phyloP scores from a whole-genome alignment of 352 stramenopile genomes.

The Globisporangium nunn region DNA sequence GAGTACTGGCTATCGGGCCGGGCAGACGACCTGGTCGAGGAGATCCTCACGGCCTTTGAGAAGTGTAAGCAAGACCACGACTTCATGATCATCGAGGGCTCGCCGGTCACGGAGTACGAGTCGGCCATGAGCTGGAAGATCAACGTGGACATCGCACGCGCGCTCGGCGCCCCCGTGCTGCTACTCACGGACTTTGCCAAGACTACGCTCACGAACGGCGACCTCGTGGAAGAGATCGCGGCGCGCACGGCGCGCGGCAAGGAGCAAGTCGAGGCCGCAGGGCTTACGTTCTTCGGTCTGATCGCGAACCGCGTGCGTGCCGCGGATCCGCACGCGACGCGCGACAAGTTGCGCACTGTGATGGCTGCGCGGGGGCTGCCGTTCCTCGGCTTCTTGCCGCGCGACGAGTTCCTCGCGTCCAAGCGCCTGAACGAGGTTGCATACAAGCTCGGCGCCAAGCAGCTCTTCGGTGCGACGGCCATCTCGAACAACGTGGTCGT shows the following conservation, averaged over 20 bases:
- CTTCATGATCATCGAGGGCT: conserved; percentile 83
- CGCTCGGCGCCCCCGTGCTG: conserved; percentile 54
- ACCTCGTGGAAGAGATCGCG: conserved; percentile 44
- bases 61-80: conserved; percentile 46
- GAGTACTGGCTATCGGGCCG: conserved; percentile 48
- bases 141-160: conserved; percentile 71
- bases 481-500: conserved; percentile 72
- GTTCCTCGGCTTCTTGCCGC: conserved; percentile 60
- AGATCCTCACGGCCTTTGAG: conserved; percentile 63
- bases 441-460: conserved; percentile 49
- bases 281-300: conserved; percentile 60
- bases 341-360: conserved; percentile 21
- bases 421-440: conserved; percentile 75
- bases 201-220: conserved; percentile 16
- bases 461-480: conserved; percentile 50
- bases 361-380: conserved; percentile 35
- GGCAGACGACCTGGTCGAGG: conserved; percentile 57
- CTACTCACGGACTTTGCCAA: conserved; percentile 50
- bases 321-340: conserved; percentile 28
- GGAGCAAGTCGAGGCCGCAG: conserved; percentile 50
- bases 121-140: conserved; percentile 74
- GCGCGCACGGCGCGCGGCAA: conserved; percentile 45
- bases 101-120: conserved; percentile 55
- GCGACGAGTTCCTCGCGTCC: conserved; percentile 63
- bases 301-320: conserved; percentile 65